Conservation (phyloP, 331 rosid genomes). For the Saraca asoca region DNA sequence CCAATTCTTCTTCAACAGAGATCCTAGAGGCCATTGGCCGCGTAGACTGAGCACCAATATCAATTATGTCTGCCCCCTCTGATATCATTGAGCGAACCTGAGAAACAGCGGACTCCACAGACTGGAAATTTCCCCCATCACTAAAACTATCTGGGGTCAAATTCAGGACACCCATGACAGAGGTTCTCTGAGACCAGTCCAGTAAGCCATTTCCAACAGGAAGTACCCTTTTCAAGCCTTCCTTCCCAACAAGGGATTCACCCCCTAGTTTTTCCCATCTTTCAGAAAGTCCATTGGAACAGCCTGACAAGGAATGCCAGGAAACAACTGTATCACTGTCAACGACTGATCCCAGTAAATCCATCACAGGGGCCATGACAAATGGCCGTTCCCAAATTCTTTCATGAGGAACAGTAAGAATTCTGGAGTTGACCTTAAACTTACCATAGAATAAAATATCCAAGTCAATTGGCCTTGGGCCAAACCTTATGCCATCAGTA, state of each 20-base stretch:
- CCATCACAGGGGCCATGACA: conserved; percentile 88
- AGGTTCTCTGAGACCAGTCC: conserved; percentile 77
- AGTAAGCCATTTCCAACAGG: conserved; percentile 64
- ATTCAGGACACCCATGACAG: conserved; percentile 82
- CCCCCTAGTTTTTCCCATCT: conserved; percentile 82
- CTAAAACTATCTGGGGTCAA: conserved; percentile 94
- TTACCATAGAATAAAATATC: conserved; percentile 88
- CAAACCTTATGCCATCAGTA: conserved; percentile 70
- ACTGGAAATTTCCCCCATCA: conserved; percentile 78
- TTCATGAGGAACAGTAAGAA: conserved; percentile 78
- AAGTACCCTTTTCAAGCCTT: conserved; percentile 79
- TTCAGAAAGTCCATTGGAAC: conserved; percentile 56
- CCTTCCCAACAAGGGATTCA: conserved; percentile 71
- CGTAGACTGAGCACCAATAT: conserved; percentile 89
- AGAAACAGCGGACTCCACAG: conserved; percentile 64
- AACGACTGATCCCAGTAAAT: conserved; percentile 65
- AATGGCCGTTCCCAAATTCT: conserved; percentile 95
- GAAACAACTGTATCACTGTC: conserved; percentile 65
- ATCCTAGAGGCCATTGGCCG: conserved; percentile 65
- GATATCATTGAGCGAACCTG: conserved; percentile 74
- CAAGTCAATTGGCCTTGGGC: conserved; percentile 89
- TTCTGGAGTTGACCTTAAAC: conserved; percentile 58
- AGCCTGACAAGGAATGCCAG: conserved; percentile 81
- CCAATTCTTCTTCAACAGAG: conserved; percentile 72
- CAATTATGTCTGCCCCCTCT: conserved; percentile 88